phyloP scores from a whole-genome alignment of 2,329 filamentous ascomycete species.

The Onygenales sp. region DNA sequence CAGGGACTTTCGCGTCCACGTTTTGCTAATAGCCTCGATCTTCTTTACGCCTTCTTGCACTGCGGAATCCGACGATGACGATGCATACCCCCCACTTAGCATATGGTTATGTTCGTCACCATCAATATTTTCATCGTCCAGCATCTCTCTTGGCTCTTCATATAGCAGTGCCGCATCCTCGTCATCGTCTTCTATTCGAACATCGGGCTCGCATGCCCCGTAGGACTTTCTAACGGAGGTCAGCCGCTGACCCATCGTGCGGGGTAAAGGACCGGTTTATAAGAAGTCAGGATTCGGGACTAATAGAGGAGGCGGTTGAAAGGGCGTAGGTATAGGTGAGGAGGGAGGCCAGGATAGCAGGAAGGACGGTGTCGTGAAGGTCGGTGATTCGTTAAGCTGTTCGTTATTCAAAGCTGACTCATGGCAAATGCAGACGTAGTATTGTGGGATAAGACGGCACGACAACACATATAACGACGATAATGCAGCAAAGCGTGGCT shows the following conservation, averaged over 20 bases:
- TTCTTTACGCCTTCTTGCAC: constrained; percentile 41
- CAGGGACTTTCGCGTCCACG: constrained; percentile 42
- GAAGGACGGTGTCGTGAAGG: neutral
- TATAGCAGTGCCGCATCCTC: constrained; percentile 11
- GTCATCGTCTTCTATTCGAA: constrained; percentile 5
- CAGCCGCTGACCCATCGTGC: constrained; percentile 6
- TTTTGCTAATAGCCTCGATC: constrained; percentile 44
- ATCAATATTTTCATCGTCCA: neutral
- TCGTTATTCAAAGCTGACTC: neutral
- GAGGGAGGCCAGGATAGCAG: neutral
- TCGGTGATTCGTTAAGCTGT: neutral
- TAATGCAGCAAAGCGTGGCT: neutral
- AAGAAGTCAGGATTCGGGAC: neutral
- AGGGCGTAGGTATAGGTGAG: neutral
- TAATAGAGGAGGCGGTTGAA: neutral
- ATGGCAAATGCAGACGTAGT: neutral
- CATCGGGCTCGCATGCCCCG: constrained; percentile 10
- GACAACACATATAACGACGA: neutral
- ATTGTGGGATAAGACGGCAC: neutral
- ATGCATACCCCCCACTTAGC: constrained; percentile 1
- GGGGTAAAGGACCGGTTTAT: neutral
- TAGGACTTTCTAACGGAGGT: constrained; percentile 8
- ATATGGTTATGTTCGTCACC: neutral
- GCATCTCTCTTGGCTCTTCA: constrained; percentile 5
- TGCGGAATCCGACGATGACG: constrained; percentile 13